Evolutionary conservation across 176 grass and related monocot species (phyloP), one percentile per base, ranked within the genome.

Genomic region (Zea luxurians): DNA sequence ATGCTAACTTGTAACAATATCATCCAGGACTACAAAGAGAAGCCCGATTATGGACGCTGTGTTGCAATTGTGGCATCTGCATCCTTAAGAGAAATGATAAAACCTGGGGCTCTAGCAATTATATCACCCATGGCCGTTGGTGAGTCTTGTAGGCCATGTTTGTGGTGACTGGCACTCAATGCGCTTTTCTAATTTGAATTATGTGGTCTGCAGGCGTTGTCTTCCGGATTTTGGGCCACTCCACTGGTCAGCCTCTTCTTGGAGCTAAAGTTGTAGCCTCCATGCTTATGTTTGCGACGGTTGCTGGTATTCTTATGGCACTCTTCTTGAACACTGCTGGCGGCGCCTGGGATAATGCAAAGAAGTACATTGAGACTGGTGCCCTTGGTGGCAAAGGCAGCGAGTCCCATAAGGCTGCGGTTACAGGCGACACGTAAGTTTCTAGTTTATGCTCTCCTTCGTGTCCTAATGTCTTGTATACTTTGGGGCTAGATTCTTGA

Each of bases 31-130:
- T 99, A 99, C 65, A 95, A 87, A 87, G 96, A 93, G 83, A 95
- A 99, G 61, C 96, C 96, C 85, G 96, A 95, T 75, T 99, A 99
- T 75, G 83, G 92, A 64, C 92, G 96, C 17, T 95, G 96, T 91
- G 96, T 99, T 89, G 96, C 96, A 80, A 95, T 99, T 73, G 96
- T 99, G 76, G 96, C 96, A 68, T 95, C 96, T 62, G 96, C 96
- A 54, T 99, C 96, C 75, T 80, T 99, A 81, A 86, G 81, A 55
- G 96, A 99, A 79, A 99, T 99, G 96, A 99, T 93, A 89, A 95
- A 80, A 66, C 96, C 96, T 60, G 96, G 96, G 60, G 92, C 90
- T 73, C 89, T 99, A 72, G 96, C 96, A 48, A 94, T 92, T 88
- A 83, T 99, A 85, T 99, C 96, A 69, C 96, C 96, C 38, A 90